Evolutionary conservation across 176 grass and related monocot species (phyloP), one percentile per base, ranked within the genome.

Genomic region (Oryza coarctata): DNA sequence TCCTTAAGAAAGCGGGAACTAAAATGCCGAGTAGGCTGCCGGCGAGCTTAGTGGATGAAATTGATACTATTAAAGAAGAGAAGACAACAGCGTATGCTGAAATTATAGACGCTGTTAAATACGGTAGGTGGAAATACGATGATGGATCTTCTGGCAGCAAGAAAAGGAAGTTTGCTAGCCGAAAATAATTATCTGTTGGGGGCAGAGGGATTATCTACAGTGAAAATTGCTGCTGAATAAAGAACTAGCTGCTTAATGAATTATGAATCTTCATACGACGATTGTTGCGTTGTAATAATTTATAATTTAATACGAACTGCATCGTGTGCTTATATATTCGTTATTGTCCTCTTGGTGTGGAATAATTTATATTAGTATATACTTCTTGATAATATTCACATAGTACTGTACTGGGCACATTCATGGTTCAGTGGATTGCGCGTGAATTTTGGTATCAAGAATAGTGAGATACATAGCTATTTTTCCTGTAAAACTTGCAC

Each of bases 391-490:
- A 33, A 2, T 33, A 33, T 1, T 3, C 3, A 1, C 32, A 33
- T 33, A n/a, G 3, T 1, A 33, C 3, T 3, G 3, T 3, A 33
- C 1, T 2, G 1, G 1, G 32, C 3, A 33, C 3, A 3, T 1
- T 3, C 3, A 33, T 3, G 1, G 3, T n/a, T 33, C 4, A 33
- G 32, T 33, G 32, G 32, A 33, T 33, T 33, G 32, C 4, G 32
- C 4, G 32, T 33, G 32, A 33, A 33, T 33, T 4, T 33, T 33
- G 32, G 32, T 2, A 33, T 33, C n/a, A n/a, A n/a, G n/a, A n/a
- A n/a, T n/a, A n/a, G 32, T 33, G 1, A 2, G 4, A 33, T 33
- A 33, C 4, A 33, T 2, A 33, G 32, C 4, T 33, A 33, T 33
- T 33, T 33, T 33, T 33, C 32, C 32, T 33, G 32, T 33, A 33